Base-by-base conservation (phyloP, 345 rosid genomes). In the Salix koriyanagi region DNA sequence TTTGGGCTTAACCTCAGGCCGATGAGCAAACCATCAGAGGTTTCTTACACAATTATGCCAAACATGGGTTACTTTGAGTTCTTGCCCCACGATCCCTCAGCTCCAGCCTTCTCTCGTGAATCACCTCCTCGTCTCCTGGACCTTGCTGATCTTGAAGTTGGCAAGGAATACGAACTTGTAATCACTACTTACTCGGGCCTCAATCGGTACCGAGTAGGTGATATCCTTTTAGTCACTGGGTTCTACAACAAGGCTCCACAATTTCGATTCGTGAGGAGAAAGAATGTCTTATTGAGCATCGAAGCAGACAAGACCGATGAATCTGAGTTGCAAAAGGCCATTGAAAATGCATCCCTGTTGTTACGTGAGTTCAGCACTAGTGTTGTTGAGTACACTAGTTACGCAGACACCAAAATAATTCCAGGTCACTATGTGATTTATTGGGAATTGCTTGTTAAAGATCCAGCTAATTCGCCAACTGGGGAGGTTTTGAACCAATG, bases 11-110 rank as follows among this genome's bases (percentile, higher is more conserved):
- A 95, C 77, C 88, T 95, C 5, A 90, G 92, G 71, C 99, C 98
- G 64, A 90, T 95, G 94, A 77, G 89, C 82, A 85, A 87, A 65
- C 97, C 99, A 1, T 89, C 93, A 0, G 96, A 95, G 74, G 99
- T 95, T 48, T 89, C 94, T 14, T 95, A 95, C 81, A 91, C 96
- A 5, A 87, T 95, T 74, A 91, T 95, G 94, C 99, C 99, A 4
- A 91, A 90, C 91, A 95, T 95, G 99, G 94, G 92, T 34, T 93
- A 95, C 76, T 95, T 90, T 67, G 99, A 95, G 87, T 95, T 95
- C 76, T 72, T 93, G 15, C 99, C 97, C 14, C 93, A 88, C 28
- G 86, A 88, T 12, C 84, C 82, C 19, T 73, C 44, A 66, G 79
- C 76, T 61, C 79, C n/a, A 65, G 71, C 79, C 62, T 79, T 18